A percentile compares a stretch with the other conserved stretches of the same genome.
Evolutionary conservation across 2,329 filamentous ascomycete species (phyloP).

Genomic region (Trichoderma sp.): DNA sequence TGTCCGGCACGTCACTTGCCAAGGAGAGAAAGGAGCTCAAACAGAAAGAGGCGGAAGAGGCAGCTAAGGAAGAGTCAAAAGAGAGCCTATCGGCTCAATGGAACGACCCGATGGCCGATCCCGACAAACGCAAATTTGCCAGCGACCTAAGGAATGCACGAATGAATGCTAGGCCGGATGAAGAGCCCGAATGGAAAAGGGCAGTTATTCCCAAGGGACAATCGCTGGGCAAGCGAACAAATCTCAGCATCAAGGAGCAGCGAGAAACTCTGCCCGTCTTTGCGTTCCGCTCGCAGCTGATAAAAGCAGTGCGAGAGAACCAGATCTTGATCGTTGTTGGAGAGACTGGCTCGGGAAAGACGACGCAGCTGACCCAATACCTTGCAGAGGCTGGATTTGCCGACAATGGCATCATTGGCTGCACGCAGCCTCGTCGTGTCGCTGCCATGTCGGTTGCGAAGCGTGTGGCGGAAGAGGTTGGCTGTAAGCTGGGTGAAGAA

Average conservation of each 20-base stretch:
- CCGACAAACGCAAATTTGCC: constrained; percentile 85
- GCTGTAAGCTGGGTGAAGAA: constrained; percentile 84
- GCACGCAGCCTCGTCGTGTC: constrained; percentile 94
- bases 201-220: constrained; percentile 78
- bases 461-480: constrained; percentile 94
- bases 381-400: constrained; percentile 90
- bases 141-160: constrained; percentile 75
- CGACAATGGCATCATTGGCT: constrained; percentile 86
- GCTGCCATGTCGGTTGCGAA: constrained; percentile 97
- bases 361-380: constrained; percentile 93
- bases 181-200: constrained; percentile 90
- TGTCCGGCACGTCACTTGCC: constrained; percentile 84
- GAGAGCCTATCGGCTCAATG: constrained; percentile 88
- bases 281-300: constrained; percentile 82
- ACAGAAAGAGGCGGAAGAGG: constrained; percentile 82
- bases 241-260: constrained; percentile 92
- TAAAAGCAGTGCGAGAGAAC: constrained; percentile 83
- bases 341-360: constrained; percentile 96
- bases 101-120: constrained; percentile 93
- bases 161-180: constrained; percentile 61
- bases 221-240: constrained; percentile 81
- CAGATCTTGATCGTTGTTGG: constrained; percentile 95
- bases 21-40: constrained; percentile 88
- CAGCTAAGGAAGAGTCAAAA: constrained; percentile 70
- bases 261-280: constrained; percentile 86